A percentile compares a stretch with the other conserved stretches of the same genome.
Conservation (phyloP, 148 eudicot genomes). For the Arctostaphylos glauca region DNA sequence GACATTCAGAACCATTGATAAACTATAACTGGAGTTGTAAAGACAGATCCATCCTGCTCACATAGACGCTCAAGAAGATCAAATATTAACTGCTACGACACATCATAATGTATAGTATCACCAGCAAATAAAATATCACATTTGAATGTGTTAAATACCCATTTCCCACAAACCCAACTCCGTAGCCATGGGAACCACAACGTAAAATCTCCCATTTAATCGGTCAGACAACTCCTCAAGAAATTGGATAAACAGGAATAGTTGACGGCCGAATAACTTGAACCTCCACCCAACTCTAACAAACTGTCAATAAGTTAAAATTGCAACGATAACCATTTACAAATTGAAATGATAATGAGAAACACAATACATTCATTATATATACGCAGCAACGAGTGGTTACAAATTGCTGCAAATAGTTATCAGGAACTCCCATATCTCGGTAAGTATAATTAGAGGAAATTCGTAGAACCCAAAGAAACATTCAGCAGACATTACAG, state of each 20-base stretch:
- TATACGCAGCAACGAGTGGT: slow-evolving; percentile 7
- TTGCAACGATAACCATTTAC: too few species aligned
- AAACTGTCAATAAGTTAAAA: too few species aligned
- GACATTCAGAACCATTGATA: neutral
- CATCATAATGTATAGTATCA: neutral
- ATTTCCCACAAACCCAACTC: neutral
- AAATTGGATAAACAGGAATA: too few species aligned
- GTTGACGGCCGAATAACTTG: too few species aligned
- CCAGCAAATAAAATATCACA: neutral
- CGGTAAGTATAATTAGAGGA: neutral
- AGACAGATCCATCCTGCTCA: slow-evolving; percentile 2
- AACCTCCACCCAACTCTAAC: too few species aligned
- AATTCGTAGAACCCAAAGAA: neutral
- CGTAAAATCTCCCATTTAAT: too few species aligned
- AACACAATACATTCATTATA: neutral
- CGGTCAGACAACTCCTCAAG: too few species aligned
- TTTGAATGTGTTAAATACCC: neutral
- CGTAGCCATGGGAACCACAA: neutral
- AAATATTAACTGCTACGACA: neutral
- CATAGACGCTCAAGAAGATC: neutral
- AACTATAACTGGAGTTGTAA: neutral
- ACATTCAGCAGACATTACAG: neutral
- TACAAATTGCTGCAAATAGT: slow-evolving; percentile 7
- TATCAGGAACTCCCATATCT: neutral
- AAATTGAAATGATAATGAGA: neutral